A percentile compares a stretch with the other conserved stretches of the same genome.
Evolutionary conservation across 495 filamentous ascomycete species (phyloP).

Genomic region (Aspergillus kassunensis): DNA sequence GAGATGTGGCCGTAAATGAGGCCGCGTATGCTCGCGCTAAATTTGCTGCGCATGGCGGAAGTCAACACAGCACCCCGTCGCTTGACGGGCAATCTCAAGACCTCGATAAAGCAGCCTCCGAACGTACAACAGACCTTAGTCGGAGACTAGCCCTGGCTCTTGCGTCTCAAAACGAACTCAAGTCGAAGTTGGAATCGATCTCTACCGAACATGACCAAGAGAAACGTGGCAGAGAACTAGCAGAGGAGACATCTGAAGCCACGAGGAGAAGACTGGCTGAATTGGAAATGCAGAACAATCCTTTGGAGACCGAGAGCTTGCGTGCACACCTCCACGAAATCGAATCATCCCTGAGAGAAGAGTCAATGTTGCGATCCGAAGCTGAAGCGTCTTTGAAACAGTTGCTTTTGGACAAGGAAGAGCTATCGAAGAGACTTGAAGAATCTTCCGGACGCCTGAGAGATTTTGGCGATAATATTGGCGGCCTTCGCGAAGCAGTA

Average conservation of each 20-base stretch:
- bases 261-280: constrained; percentile 79
- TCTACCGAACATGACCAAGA: constrained; percentile 73
- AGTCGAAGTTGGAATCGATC: constrained; percentile 62
- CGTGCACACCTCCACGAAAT: constrained; percentile 77
- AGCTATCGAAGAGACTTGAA: constrained; percentile 65
- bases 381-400: constrained; percentile 69
- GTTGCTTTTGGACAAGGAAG: constrained; percentile 77
- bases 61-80: constrained; percentile 65
- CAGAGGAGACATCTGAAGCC: constrained; percentile 81
- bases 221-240: constrained; percentile 69
- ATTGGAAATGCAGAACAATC: constrained; percentile 78
- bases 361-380: constrained; percentile 70
- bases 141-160: constrained; percentile 78
- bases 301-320: constrained; percentile 77
- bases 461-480: constrained; percentile 68
- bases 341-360: constrained; percentile 71
- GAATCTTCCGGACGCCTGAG: constrained; percentile 62
- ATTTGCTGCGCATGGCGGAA: constrained; percentile 76
- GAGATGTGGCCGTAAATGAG: constrained; percentile 87
- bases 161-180: constrained; percentile 70
- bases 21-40: constrained; percentile 93
- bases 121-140: constrained; percentile 72
- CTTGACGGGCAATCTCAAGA: constrained; percentile 58
- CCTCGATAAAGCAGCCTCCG: constrained; percentile 49
- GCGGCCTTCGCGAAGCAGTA: constrained; percentile 73